These are phyloP conservation scores for Globisporangium iwayamae DNA, from an alignment of 352 stramenopile genomes.

Conservation along the genomic window DNA sequence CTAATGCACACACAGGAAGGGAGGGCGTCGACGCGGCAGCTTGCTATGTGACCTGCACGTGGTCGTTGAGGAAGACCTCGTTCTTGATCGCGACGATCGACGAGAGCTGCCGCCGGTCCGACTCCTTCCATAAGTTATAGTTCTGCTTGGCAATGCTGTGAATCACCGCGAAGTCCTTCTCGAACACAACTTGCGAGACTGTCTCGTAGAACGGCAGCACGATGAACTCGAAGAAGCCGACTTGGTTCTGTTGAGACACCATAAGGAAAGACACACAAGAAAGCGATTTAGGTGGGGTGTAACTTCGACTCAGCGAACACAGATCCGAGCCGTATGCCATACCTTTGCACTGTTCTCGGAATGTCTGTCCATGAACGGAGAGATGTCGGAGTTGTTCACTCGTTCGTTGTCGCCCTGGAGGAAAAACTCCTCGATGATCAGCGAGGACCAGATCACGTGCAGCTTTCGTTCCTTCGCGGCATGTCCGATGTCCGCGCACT, in stretches of 20 bases:
- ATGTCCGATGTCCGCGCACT: constrained; percentile 92
- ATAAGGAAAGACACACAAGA: constrained; percentile 5
- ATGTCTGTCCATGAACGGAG: constrained; percentile 90
- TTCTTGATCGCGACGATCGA: constrained; percentile 81
- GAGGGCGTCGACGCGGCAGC: not conserved
- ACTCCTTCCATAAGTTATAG: constrained; percentile 85
- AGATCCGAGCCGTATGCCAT: not conserved
- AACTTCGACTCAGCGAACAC: too few species aligned
- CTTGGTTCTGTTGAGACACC: constrained; percentile 56
- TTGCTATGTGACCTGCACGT: constrained; percentile 39
- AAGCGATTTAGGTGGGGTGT: not conserved
- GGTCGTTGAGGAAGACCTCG: constrained; percentile 72
- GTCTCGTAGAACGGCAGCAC: constrained; percentile 80
- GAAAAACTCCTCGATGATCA: constrained; percentile 95
- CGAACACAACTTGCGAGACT: constrained; percentile 72
- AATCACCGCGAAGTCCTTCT: constrained; percentile 64
- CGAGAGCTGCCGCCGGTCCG: constrained; percentile 69
- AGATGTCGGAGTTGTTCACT: constrained; percentile 81
- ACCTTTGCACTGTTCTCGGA: constrained; percentile 86
- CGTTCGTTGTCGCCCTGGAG: constrained; percentile 93
- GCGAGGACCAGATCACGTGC: constrained; percentile 88
- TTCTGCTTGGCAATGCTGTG: constrained; percentile 79
- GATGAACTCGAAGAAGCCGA: constrained; percentile 86
- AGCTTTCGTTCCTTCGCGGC: constrained; percentile 82
- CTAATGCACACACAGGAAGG: not conserved